Conservation (phyloP, 371 early-diverging fungal species). For the Circinella umbellata region DNA sequence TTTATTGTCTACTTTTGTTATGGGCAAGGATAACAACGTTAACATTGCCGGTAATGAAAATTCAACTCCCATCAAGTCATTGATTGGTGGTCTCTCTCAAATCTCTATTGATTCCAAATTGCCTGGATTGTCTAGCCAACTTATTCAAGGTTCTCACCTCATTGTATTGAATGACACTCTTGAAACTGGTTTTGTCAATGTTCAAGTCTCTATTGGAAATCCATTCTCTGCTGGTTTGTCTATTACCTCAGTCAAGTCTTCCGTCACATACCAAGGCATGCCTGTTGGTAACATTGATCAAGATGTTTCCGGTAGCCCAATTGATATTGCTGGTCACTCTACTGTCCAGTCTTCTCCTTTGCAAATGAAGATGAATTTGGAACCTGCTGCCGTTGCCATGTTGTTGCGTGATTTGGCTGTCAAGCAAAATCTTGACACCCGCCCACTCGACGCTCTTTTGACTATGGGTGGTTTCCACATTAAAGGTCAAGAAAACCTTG, state of each 20-base stretch:
- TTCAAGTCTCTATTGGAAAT: slow-evolving; percentile 54
- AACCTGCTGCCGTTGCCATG: slow-evolving; percentile 41
- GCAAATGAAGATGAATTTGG: slow-evolving; percentile 43
- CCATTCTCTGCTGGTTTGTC: slow-evolving; percentile 58
- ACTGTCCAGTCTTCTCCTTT: slow-evolving; percentile 35
- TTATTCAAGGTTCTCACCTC: slow-evolving; percentile 50
- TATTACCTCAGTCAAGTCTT: slow-evolving; percentile 50
- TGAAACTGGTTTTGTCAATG: slow-evolving; percentile 44
- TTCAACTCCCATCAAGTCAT: slow-evolving; percentile 51
- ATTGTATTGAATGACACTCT: slow-evolving; percentile 46
- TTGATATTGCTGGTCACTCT: slow-evolving; percentile 37
- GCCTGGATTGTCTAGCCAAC: slow-evolving; percentile 49
- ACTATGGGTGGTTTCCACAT: slow-evolving; percentile 48
- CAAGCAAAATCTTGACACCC: slow-evolving; percentile 41
- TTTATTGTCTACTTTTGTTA: slow-evolving; percentile 53
- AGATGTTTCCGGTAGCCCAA: slow-evolving; percentile 39
- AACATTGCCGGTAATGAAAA: slow-evolving; percentile 45
- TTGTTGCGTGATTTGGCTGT: slow-evolving; percentile 53
- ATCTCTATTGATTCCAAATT: slow-evolving; percentile 47
- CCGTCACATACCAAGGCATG: slow-evolving; percentile 49
- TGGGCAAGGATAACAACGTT: slow-evolving; percentile 52
- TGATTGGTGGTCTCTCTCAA: slow-evolving; percentile 47
- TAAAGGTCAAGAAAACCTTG: slow-evolving; percentile 37
- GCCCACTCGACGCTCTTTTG: slow-evolving; percentile 52
- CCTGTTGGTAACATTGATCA: slow-evolving; percentile 56